A percentile compares a stretch with the other conserved stretches of the same genome.
These are phyloP conservation scores for Neofusicoccum laricinum DNA, from an alignment of 2,329 filamentous ascomycete genomes.

Conservation along the genomic window DNA sequence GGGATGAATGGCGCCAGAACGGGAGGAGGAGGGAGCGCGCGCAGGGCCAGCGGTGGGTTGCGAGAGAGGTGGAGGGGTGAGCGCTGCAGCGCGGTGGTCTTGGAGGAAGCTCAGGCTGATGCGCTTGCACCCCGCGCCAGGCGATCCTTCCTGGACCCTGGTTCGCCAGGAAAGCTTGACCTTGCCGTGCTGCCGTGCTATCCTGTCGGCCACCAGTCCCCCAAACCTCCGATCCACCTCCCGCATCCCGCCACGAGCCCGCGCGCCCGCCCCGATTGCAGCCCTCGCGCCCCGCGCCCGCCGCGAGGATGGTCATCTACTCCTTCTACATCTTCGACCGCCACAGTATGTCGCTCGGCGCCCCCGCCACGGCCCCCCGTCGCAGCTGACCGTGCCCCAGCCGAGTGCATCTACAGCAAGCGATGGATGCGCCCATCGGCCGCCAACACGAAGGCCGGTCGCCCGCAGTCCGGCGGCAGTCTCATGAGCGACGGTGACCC, in stretches of 20 bases:
- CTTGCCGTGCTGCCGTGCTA: not conserved
- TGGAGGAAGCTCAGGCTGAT: conserved; percentile 8
- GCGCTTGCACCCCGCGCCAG: conserved; percentile 13
- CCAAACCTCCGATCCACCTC: conserved; percentile 1
- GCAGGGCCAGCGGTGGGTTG: not conserved
- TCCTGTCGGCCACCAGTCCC: not conserved
- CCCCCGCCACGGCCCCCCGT: not conserved
- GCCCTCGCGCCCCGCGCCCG: not conserved
- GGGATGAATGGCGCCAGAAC: not conserved
- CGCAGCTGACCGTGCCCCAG: conserved; percentile 46
- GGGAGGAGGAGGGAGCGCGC: not conserved
- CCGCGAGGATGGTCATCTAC: conserved; percentile 77
- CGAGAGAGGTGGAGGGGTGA: not conserved
- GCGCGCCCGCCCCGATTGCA: not conserved
- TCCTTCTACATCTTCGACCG: conserved; percentile 99
- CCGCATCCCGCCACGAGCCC: not conserved
- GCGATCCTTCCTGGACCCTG: conserved; percentile 11
- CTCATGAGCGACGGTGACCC: conserved; percentile 44
- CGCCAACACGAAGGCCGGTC: conserved; percentile 45
- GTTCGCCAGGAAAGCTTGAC: conserved; percentile 5
- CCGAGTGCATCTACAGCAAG: conserved; percentile 95
- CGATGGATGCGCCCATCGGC: conserved; percentile 66
- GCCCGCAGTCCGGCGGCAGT: conserved; percentile 48
- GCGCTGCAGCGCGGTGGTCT: not conserved
- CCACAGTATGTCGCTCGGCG: conserved; percentile 68